Evolutionary conservation across 2,329 filamentous ascomycete species (phyloP).

Genomic region (Zymoseptoria pseudotritici): DNA sequence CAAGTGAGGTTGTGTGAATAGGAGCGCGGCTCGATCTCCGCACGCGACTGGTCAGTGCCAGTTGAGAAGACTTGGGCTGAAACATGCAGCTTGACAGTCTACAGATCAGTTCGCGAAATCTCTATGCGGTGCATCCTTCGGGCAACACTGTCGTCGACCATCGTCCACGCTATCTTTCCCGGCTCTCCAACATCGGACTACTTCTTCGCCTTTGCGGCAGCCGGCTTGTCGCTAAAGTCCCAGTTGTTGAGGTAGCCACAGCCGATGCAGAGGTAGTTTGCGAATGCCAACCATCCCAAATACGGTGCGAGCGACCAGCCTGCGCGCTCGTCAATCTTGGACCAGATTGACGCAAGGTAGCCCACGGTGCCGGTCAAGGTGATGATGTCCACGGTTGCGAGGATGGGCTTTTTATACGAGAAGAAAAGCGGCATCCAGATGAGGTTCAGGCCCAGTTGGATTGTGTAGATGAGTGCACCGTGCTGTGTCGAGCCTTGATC

Average conservation of each 20-base stretch:
- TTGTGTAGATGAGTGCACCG: conserved; percentile 72
- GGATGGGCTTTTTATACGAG: conserved; percentile 61
- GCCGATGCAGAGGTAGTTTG: conserved; percentile 62
- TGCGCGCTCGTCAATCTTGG: conserved; percentile 62
- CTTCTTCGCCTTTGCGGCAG: not conserved
- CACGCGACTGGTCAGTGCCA: not conserved
- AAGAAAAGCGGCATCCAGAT: conserved; percentile 94
- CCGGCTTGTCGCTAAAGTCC: conserved; percentile 29
- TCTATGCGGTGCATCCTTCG: not conserved
- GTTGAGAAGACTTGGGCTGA: not conserved
- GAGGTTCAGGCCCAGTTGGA: conserved; percentile 79
- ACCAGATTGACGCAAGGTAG: conserved; percentile 71
- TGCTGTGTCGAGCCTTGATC: conserved; percentile 29
- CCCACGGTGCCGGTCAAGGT: conserved; percentile 63
- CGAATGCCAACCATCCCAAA: conserved; percentile 77
- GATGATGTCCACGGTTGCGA: conserved; percentile 68
- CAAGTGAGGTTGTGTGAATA: not conserved
- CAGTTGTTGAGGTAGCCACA: conserved; percentile 36
- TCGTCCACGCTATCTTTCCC: not conserved
- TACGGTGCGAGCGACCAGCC: conserved; percentile 75
- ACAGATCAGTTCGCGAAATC: not conserved
- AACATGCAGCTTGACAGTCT: not conserved
- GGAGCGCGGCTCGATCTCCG: not conserved
- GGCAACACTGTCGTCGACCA: not conserved
- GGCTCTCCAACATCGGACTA: not conserved